Evolutionary conservation across 2,329 filamentous ascomycete genomes (phyloP), one percentile per base, ranked within the genome.

Genomic region (Ophiostoma piceae): DNA sequence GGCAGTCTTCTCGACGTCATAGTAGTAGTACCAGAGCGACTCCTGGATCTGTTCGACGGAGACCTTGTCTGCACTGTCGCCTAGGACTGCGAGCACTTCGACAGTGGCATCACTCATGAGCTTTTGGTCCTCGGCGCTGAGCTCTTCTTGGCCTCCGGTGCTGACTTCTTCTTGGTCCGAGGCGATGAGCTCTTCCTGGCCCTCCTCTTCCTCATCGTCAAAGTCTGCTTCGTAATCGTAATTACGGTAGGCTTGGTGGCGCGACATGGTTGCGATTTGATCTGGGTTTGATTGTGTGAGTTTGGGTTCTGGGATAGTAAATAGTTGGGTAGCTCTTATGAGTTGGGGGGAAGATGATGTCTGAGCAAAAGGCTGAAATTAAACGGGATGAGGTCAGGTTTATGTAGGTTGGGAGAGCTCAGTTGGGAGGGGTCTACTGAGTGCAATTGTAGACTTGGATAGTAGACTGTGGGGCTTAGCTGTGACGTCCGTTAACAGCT

Each of bases 11-110:
- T 88, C 90, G 39, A 97, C 84, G 75, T 99, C 94, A 77, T 94
- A 98, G 78, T 94, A 98, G 79, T 97, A 97, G 79, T 99, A 88
- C 92, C 93, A 98, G 19, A 99, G 80, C 0, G 94, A 87, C 72
- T 98, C 94, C 77, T 96, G 88, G 72, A 97, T 94, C 76, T 97
- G 90, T 51, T 76, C 78, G 65, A 78, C 80, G 47, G 83, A 85
- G 74, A 89, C 83, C 72, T 86, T 87, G 73, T 80, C 80, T 41
- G 84, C 82, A 71, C 86, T 83, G 11, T 81, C 78, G 7, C 88
- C 90, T n/a, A 97, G 82, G 9, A 85, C 84, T 72, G 83, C 82
- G 71, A 87, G 84, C 47, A 96, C 90, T 73, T 89, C 84, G 54
- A 84, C 82, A 0, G 89, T 92, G 67, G 88, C 90, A 54, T 85